Evolutionary conservation across 768 basidiomycete species (phyloP), one percentile per base, ranked within the genome.

Genomic region (Lyophyllum semitale): DNA sequence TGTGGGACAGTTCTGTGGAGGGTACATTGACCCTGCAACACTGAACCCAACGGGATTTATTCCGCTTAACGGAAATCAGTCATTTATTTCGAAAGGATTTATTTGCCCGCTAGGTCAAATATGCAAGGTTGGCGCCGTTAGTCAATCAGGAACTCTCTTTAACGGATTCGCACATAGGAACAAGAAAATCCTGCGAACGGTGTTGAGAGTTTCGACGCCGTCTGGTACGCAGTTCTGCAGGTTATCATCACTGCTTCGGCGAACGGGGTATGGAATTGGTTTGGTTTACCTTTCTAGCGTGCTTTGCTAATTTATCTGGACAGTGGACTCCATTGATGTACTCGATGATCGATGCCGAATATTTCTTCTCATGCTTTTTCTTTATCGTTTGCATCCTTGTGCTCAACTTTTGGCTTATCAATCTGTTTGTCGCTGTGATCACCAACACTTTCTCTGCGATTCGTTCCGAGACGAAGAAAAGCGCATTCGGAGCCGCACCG

Each of bases 381-480:
- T 97, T 92, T 75, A 87, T 98, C 57, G 72, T 85, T 27, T 87
- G 87, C 51, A 76, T 98, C 57, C 74, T 98, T 59, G 81, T 97
- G 22, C 79, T 98, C 62, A 96, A 98, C 70, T 93, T 97, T 68
- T 93, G 92, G 92, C 78, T 96, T 54, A 88, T 95, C 77, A 94
- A 95, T 67, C 71, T 97, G 41, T 90, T 95, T 67, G 92, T 97
- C 53, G 95, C 95, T 17, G 94, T 97, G n/a, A 95, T 96, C 59
- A 93, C 93, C 26, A 90, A 93, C 64, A 91, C 92, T 0, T 98
- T 98, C 68, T 84, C 85, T 17, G 91, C 89, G 15, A 97, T 97
- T 57, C 78, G 93, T 32, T 80, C 84, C 4, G 87, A 93, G 64
- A 97, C 95, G 2, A 84, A 87, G 68, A 89, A 88, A 67, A 94